Evolutionary conservation across 495 filamentous ascomycete genomes (phyloP), one percentile per base, ranked within the genome.

Genomic region (Melanomma pulvis-pyrius): DNA sequence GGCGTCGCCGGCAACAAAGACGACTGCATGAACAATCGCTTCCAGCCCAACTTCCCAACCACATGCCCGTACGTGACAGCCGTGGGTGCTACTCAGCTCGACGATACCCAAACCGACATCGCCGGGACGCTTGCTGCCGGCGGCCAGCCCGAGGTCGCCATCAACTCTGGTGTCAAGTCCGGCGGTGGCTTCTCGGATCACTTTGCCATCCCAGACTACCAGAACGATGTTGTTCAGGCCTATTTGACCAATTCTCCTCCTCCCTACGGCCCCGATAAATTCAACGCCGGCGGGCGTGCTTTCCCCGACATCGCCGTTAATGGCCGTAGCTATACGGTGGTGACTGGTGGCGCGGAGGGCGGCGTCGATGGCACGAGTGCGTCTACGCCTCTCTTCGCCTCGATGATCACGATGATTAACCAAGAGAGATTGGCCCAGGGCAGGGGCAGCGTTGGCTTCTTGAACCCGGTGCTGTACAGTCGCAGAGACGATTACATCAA

Each of bases 261-360:
- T 4, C 80, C 79, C 0, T 70, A 68, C 0, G 84, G 84, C 68
- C 81, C 75, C 39, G 75, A 82, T 30, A 73, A 76, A 5, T 83
- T 79, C 56, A 80, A 86, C 65, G 89, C 87, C 74, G 85, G 85
- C 67, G 80, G 81, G 0, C 74, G 75, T 46, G 76, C 30, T 0
- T 75, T 74, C 53, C 76, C 76, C 0, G 76, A 77, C 47, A 72
- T 77, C 51, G 68, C 74, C 6, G 73, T 72, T 7, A 74, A 78
- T 52, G 71, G 69, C 41, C 60, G 59, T 22, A 46, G 64, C 58
- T 75, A 71, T 39, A 67, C 59, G 0, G 64, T 71, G 39, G 58
- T 68, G 36, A 72, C 60, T 53, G 57, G 71, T 24, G 73, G 74
- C 28, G 62, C 46, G 32, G 46, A 60, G 19, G 51, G 26, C 15